Conservation (phyloP, 2,329 filamentous ascomycete genomes). For the Coniella lustricola region DNA sequence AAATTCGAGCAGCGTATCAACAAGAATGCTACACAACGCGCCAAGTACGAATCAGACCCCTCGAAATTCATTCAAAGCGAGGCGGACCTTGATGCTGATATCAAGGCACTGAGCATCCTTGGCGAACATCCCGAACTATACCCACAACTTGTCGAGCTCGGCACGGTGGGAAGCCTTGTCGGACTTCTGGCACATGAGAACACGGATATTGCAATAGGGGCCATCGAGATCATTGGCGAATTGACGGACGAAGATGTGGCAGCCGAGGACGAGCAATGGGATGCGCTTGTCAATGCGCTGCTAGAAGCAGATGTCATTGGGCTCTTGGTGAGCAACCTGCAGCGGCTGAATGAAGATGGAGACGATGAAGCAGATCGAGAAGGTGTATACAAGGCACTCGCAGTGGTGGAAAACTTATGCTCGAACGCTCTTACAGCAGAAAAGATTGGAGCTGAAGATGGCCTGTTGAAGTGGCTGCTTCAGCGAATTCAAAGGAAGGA, state of each 20-base stretch:
- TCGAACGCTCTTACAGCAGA: conserved; percentile 63
- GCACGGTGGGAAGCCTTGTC: conserved; percentile 67
- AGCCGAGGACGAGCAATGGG: conserved; percentile 75
- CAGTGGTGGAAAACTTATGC: conserved; percentile 78
- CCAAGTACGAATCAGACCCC: conserved; percentile 74
- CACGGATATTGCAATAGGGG: conserved; percentile 89
- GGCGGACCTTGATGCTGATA: conserved; percentile 80
- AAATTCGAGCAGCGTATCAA: conserved; percentile 86
- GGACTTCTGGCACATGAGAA: conserved; percentile 88
- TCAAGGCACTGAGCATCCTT: conserved; percentile 80
- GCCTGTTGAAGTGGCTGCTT: conserved; percentile 70
- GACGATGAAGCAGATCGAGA: conserved; percentile 61
- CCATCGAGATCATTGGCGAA: conserved; percentile 82
- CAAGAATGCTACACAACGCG: conserved; percentile 83
- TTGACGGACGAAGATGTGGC: conserved; percentile 89
- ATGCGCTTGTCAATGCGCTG: conserved; percentile 60
- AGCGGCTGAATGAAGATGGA: conserved; percentile 67
- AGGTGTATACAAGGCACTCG: conserved; percentile 80
- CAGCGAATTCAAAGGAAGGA: conserved; percentile 61
- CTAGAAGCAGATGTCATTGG: conserved; percentile 65
- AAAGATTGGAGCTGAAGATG: conserved; percentile 61
- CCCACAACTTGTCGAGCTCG: conserved; percentile 68
- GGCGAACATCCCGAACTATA: conserved; percentile 83
- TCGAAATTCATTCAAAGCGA: conserved; percentile 79
- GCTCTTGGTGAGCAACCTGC: conserved; percentile 70